Base-by-base conservation (phyloP, 805 yeast genomes). In the Pichia occidentalis region DNA sequence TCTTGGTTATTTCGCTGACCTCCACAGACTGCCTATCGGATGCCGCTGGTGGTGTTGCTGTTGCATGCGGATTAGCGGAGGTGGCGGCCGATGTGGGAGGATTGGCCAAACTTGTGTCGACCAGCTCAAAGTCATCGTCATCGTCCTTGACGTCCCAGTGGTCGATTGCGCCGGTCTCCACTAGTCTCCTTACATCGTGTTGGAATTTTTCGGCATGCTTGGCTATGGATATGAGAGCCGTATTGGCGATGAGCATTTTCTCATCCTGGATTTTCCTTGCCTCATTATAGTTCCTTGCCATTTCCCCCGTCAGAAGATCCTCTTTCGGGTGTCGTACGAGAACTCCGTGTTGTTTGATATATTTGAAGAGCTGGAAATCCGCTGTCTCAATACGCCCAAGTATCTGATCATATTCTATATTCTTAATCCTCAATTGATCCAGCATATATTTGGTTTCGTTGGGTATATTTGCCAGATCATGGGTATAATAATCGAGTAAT, bases 261-360 rank as follows among this genome's bases (percentile, higher is more conserved):
- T 84, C 92, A 43, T 75, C 72, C 55, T 90, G 97, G 27, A 85
- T 50, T 37, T 64, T 65, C 37, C 71, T 66, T 6, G 81, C 77
- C 32, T 67, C 62, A 25, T 68, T 69, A 64, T 80, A 74, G 40
- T 82, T 90, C 30, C 80, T 81, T 31, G 73, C 70, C 7, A 88
- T 81, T 49, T 79, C 80, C 20, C 73, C 68, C 48, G 74, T 73
- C 4, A 82, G 52, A 43, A 70, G 77, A 32, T 67, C 74, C 54
- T 90, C 98, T 46, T 85, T 82, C 2, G 96, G 92, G 57, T 81
- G 81, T 46, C 78, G 83, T 1, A 80, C 71, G 29, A 81, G 61
- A 1, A 95, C 80, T 1, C 97, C 96, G 59, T 85, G 77, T 34
- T 83, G 80, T 46, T 80, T 76, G 44, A 87, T 83, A 56, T 75